Evolutionary conservation across 176 grass and related monocot species (phyloP), one percentile per base, ranked within the genome.

Genomic region (Secale cereale): DNA sequence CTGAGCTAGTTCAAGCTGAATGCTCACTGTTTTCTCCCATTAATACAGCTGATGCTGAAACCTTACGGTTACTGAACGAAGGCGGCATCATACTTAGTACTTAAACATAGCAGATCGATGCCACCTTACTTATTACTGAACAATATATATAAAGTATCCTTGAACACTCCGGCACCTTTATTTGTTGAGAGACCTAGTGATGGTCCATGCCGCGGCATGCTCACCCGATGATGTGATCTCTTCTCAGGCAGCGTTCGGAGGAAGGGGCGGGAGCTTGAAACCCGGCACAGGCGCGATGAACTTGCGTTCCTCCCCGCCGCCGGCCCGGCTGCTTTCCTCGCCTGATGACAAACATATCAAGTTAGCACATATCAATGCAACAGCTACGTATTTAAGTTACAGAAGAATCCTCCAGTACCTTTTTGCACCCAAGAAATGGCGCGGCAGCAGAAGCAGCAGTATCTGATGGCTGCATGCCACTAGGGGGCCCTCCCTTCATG

Each of bases 391-490:
- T n/a, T n/a, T 2, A 1, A 1, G 43, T 15, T 4, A 43, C 11
- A 43, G 30, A 31, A 31, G 52, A 8, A 19, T 56, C 19, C 0
- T 7, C 2, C n/a, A n/a, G n/a, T 22, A 56, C 52, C 52, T 8
- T 56, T 7, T 20, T 56, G 0, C 2, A 56, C 7, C 52, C 2
- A 8, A 22, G 52, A 56, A 56, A 29, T 25, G n/a, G 39, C 4
- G 2, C 4, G 57, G 33, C 30, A 3, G 43, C 46, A 8, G 41
- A 15, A 10, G 52, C 13, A 10, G 70, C 13, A 30, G 26, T 65
- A 2, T 61, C 57, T 23, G 82, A 84, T 26, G 4, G 70, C 56
- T 83, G 69, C 37, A 63, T 83, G 68, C 69, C 56, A n/a, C 35
- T 28, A 5, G 66, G 81, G 2, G 80, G 32, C 20, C 81, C 70